A percentile compares a stretch with the other conserved stretches of the same genome.
Conservation (phyloP, 345 rosid genomes). For the Punica granatum region DNA sequence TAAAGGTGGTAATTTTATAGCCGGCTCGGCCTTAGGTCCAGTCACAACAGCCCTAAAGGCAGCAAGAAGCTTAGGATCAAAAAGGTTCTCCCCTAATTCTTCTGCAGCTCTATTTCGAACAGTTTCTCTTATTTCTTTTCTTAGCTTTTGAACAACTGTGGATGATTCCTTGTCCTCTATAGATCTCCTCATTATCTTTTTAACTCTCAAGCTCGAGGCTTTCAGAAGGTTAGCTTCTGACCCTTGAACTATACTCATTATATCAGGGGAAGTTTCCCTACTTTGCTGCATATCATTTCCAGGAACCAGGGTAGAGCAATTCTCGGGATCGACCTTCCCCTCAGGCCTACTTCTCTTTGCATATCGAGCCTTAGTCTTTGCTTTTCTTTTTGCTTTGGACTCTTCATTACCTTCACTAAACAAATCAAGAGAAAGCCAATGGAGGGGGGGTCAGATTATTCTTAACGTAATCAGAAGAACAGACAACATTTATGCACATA, state of each 20-base stretch:
- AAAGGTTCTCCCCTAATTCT: constrained; percentile 54
- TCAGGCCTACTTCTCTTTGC: constrained; percentile 38
- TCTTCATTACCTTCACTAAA: constrained; percentile 21
- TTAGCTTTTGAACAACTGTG: constrained; percentile 60
- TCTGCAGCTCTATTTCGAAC: constrained; percentile 57
- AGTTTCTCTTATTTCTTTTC: constrained; percentile 88
- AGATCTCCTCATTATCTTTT: constrained; percentile 75
- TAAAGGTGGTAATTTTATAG: constrained; percentile 40
- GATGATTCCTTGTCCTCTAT: constrained; percentile 66
- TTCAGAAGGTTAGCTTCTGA: constrained; percentile 27
- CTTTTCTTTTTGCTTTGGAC: constrained; percentile 22
- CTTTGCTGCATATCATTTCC: constrained; percentile 16
- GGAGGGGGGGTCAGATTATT: not conserved
- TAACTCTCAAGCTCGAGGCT: constrained; percentile 75
- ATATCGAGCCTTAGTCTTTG: constrained; percentile 26
- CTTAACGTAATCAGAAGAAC: not conserved
- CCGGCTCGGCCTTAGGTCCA: constrained; percentile 51
- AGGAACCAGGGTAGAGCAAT: constrained; percentile 16
- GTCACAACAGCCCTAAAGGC: constrained; percentile 88
- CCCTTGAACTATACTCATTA: constrained; percentile 74
- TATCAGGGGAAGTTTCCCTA: constrained; percentile 28
- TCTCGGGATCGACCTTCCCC: constrained; percentile 28
- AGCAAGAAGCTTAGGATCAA: constrained; percentile 85
- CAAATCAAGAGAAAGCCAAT: not conserved
- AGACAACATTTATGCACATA: not conserved